Base-by-base conservation (phyloP, 805 yeast genomes). In the Zygotorulaspora florentina region DNA sequence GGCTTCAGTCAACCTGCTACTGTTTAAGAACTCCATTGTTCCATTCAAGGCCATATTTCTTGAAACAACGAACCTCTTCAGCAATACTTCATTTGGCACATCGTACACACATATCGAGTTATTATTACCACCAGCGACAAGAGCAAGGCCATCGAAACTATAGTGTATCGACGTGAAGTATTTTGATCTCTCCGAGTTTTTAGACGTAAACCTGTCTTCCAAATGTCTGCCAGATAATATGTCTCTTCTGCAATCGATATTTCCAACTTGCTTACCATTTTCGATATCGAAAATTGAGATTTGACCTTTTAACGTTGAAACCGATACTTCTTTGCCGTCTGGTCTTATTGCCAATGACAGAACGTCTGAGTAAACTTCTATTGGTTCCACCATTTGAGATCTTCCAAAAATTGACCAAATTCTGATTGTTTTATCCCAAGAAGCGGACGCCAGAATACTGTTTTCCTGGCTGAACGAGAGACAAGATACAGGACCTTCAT, bases 341-440 rank as follows among this genome's bases (percentile, higher is more conserved):
- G 96, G 97, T 59, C 96, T 77, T 76, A 91, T 78, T 0, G 89
- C 77, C 31, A 93, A 71, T 16, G 88, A 75, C 51, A 91, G 73
- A 9, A 88, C 96, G 64, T 93, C 99, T 30, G 90, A 79, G 46
- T 76, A 80, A 12, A 88, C 79, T 57, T 85, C 88, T 55, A 93
- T 80, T 8, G 98, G 98, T 68, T 93, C 99, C 41, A 87, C 93
- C 40, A 79, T 81, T 56, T 85, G 91, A 0, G 87, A 73, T 58
- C 99, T 79, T 11, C 90, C 85, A 66, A 91, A 93, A 39, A 93
- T 80, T 60, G 82, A 85, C 99, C 99, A 93, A 9, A 93, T 74
- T 55, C 99, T 75, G 13, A 90, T 83, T 3, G 98, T 90, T 55
- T 85, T 86, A 68, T 93, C 99, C 99, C 99, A 93, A 17, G 95